These are phyloP conservation scores for Xylaria sp. DNA, from an alignment of 2,329 filamentous ascomycete genomes.

Conservation along the genomic window DNA sequence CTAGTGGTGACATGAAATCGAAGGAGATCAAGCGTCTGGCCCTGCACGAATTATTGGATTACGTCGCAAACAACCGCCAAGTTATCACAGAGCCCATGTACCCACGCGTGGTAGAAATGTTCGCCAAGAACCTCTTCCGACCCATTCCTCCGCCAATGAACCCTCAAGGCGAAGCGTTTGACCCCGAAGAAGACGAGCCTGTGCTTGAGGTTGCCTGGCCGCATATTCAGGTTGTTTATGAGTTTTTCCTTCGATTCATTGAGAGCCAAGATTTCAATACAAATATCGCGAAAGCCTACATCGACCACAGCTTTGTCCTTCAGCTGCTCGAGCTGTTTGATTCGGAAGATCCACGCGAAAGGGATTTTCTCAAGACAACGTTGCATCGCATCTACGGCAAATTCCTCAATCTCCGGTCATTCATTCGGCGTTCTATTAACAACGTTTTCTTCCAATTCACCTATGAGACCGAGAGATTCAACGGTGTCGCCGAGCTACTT, in stretches of 20 bases:
- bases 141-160: slow-evolving; percentile 98
- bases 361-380: slow-evolving; percentile 98
- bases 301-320: slow-evolving; percentile 97
- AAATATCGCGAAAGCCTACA: slow-evolving; percentile 98
- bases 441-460: slow-evolving; percentile 99
- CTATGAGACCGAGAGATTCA: slow-evolving; percentile 98
- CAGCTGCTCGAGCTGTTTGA: slow-evolving; percentile 98
- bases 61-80: slow-evolving; percentile 97
- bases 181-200: slow-evolving; percentile 97
- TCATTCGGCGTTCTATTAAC: slow-evolving; percentile 98
- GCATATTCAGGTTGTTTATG: slow-evolving; percentile 98
- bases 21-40: slow-evolving; percentile 99
- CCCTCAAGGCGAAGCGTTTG: slow-evolving; percentile 96
- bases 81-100: slow-evolving; percentile 99
- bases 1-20: slow-evolving; percentile 98
- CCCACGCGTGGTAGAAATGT: slow-evolving; percentile 98
- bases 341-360: slow-evolving; percentile 94
- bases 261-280: slow-evolving; percentile 99
- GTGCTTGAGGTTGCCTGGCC: slow-evolving; percentile 99
- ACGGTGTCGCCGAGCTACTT: slow-evolving; percentile 94
- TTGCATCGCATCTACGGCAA: slow-evolving; percentile 98
- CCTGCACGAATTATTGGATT: slow-evolving; percentile 94
- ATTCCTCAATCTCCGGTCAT: slow-evolving; percentile 96
- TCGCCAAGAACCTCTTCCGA: slow-evolving; percentile 97
- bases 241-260: slow-evolving; percentile 98